Evolutionary conservation across 1,284 basidiomycete genomes (phyloP).

Genomic region (Leccinum colubrinum): DNA sequence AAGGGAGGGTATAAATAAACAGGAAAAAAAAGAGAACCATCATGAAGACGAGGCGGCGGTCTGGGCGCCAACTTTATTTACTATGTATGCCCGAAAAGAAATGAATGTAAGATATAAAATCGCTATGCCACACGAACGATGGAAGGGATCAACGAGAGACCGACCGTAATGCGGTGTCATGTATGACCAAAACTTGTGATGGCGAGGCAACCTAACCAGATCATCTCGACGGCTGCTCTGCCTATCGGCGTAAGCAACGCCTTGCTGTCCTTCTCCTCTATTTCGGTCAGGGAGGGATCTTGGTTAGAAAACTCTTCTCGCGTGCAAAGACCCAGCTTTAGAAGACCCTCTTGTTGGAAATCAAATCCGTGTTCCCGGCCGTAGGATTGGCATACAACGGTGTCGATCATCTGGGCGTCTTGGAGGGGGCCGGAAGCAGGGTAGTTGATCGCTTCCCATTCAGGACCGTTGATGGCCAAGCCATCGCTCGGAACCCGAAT

Average conservation of each 20-base stretch:
- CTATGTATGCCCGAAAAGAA: conserved; percentile 2
- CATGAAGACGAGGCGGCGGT: not conserved
- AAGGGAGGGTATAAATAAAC: conserved; percentile 7
- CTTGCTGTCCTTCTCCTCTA: conserved; percentile 38
- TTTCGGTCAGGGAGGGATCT: conserved; percentile 33
- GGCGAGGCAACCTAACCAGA: conserved; percentile 76
- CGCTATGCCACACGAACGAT: conserved; percentile 12
- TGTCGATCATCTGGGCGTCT: conserved; percentile 25
- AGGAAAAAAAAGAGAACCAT: not conserved
- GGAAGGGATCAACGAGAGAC: not conserved
- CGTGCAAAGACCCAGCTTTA: conserved; percentile 60
- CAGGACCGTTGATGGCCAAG: conserved; percentile 58
- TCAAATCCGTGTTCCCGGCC: conserved; percentile 64
- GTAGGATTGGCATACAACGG: conserved; percentile 61
- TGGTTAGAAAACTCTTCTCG: conserved; percentile 21
- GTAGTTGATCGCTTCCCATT: conserved; percentile 51
- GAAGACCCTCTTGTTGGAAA: conserved; percentile 67
- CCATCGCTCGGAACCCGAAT: conserved; percentile 72
- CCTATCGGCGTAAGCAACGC: conserved; percentile 63
- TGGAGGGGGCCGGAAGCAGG: conserved; percentile 1
- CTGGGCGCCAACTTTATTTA: conserved; percentile 2
- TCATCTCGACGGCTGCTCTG: conserved; percentile 76
- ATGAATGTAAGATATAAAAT: conserved; percentile 3
- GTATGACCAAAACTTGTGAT: conserved; percentile 60
- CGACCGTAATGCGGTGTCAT: conserved; percentile 8